phyloP scores from a whole-genome alignment of 202 grass and related monocot species.

The Sporobolus alterniflorus region DNA sequence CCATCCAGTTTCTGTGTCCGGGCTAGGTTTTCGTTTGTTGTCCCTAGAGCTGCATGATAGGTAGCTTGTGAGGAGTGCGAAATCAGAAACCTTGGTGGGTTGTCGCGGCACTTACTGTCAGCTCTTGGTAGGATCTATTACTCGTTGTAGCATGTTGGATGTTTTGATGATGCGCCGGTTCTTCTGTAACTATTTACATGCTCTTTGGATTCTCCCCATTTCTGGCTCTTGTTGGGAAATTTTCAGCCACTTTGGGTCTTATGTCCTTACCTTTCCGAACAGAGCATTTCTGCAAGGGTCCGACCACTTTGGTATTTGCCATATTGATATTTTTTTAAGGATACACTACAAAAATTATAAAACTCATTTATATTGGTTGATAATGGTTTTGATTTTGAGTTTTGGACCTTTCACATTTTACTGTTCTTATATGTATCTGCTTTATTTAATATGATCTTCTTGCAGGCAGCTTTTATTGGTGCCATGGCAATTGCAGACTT shows the following conservation, averaged over 20 bases:
- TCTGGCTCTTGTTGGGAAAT: neutral
- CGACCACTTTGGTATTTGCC: neutral
- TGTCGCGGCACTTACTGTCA: neutral
- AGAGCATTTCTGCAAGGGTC: too few species aligned
- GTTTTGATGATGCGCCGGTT: neutral
- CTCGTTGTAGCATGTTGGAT: neutral
- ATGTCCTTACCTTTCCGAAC: too few species aligned
- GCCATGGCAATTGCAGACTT: conserved; percentile 82
- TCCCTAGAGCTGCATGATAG: too few species aligned
- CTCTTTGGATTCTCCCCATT: neutral
- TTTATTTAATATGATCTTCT: neutral
- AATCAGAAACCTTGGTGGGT: neutral
- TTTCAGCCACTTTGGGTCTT: neutral
- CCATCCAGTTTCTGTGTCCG: neutral
- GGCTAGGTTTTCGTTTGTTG: neutral
- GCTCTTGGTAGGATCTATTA: neutral
- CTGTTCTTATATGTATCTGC: neutral
- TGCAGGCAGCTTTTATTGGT: conserved; percentile 74
- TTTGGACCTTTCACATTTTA: neutral
- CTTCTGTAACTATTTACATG: neutral
- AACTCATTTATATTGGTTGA: neutral
- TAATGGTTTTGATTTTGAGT: neutral
- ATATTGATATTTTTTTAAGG: too few species aligned
- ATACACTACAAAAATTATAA: neutral
- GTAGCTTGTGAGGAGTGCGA: neutral